Base-by-base conservation (phyloP, 164 flowering plant genomes). In the Stephania japonica region DNA sequence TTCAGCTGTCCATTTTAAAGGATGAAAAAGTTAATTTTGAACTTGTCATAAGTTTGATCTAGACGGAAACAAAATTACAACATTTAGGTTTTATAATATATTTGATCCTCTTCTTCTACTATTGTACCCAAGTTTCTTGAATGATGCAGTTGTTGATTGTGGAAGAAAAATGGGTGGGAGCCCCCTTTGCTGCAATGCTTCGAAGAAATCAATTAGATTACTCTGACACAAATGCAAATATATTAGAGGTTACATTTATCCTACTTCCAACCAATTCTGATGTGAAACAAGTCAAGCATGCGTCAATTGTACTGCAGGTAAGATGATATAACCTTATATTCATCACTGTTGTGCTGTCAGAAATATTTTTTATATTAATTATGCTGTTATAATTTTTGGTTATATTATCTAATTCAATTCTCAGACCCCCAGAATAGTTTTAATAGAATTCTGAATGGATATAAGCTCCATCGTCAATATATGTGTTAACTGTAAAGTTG, bases 151-250 rank as follows among this genome's bases (percentile, higher is more conserved):
- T 91, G 50, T 21, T 92, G 61, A 78, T 78, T 80, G 88, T 91
- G 75, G 99, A 92, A 66, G 85, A 83, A 72, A 95, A 91, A 88
- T 88, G 98, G 98, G 76, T 56, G 23, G 99, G 98, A 80, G 94
- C 99, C 80, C 97, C 98, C 59, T 91, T 89, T 87, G 90, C 90
- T 38, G 85, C 99, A 74, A 76, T 95, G 90, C 85, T 92, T 73
- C 91, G 97, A 18, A 81, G 90, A 79, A 90, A 88, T 78, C 89
- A 79, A 38, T 70, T 73, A 64, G 87, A 85, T 72, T 72, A 70
- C 72, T 70, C 74, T 75, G 88, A 85, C 69, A 61, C 82, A 66
- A 81, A 81, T 83, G 89, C 83, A 65, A 67, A 78, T 72, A 70
- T 80, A 11, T 78, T 95, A 26, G 83, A 70, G 73, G 72, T 89